Evolutionary conservation across 148 eudicot species (phyloP).

Genomic region (Nepenthes gracilis): DNA sequence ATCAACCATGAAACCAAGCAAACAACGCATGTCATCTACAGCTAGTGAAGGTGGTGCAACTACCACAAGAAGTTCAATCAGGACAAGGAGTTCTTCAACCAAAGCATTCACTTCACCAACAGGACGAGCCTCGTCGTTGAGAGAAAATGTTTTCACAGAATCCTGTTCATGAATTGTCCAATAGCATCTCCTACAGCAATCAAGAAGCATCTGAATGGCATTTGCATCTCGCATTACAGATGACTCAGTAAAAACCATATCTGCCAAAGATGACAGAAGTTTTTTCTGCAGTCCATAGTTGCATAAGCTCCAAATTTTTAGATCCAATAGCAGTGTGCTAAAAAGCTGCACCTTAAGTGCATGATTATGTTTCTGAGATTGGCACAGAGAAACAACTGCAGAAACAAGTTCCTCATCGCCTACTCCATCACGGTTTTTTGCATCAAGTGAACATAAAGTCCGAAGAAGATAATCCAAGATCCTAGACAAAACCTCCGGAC

Average conservation of each 20-base stretch:
- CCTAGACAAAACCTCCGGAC: conserved; percentile 85
- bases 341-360: conserved; percentile 90
- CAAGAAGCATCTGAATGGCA: conserved; percentile 97
- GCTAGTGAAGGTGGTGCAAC: conserved; percentile 83
- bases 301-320: conserved; percentile 91
- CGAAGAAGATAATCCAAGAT: conserved; percentile 73
- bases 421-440: conserved; percentile 55
- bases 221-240: conserved; percentile 96
- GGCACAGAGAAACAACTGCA: conserved; percentile 83
- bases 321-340: conserved; percentile 82
- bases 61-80: conserved; percentile 77
- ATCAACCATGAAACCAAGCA: conserved; percentile 90
- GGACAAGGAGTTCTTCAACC: conserved; percentile 90
- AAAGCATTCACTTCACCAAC: conserved; percentile 96
- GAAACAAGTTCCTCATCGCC: conserved; percentile 94
- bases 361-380: conserved; percentile 81
- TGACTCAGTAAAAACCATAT: conserved; percentile 95
- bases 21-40: conserved; percentile 76
- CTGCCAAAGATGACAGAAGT: conserved; percentile 94
- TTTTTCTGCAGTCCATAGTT: conserved; percentile 95
- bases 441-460: conserved; percentile 62
- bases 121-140: conserved; percentile 52
- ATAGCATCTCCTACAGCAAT: conserved; percentile 96
- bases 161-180: conserved; percentile 81
- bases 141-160: conserved; percentile 70